Evolutionary conservation across 1,284 basidiomycete species (phyloP), one percentile per base, ranked within the genome.

Genomic region (Meira nashicola): DNA sequence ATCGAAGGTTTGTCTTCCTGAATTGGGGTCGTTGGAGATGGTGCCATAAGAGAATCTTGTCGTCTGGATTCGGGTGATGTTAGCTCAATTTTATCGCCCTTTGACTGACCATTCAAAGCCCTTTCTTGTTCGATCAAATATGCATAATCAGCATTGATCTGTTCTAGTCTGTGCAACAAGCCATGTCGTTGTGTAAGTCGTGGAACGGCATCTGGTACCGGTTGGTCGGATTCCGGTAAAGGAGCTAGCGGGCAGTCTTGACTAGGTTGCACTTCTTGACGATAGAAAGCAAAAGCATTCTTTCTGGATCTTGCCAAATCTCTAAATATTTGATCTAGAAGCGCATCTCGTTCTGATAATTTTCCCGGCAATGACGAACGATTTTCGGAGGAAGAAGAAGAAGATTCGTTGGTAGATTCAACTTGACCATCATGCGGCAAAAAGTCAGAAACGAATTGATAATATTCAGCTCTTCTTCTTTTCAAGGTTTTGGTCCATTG

Each of bases 251-350:
- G 69, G 53, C 69, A 71, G 12, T 59, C 62, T 11, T 47, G 28
- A 39, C 60, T 63, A 10, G 68, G 52, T 9, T 49, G 37, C 10
- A 69, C 62, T 6, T 58, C 33, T 11, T 61, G 61, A 39, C 66
- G 71, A 40, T 71, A 74, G 55, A 74, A 74, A 15, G 66, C 64
- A 40, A 74, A 73, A n/a, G 64, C 66, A 25, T 74, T 71, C 57
- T 69, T 68, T 14, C 70, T 59, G 5, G 71, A 67, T 28, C 73
- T 62, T 0, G 59, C 54, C 15, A 77, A 62, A 33, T 75, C 73
- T 47, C 70, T 68, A 60, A 73, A 74, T 47, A 77, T 70, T 58
- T 76, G 74, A 44, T 70, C 66, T 19, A 77, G 63, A 6, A 74
- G 60, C 1, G 58, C 56, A 39, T 76, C 74, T 19, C 66, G 40